A percentile compares a stretch with the other conserved stretches of the same genome.
These are phyloP conservation scores for Cytidiella melzeri DNA, from an alignment of 768 basidiomycete genomes.

Conservation along the genomic window DNA sequence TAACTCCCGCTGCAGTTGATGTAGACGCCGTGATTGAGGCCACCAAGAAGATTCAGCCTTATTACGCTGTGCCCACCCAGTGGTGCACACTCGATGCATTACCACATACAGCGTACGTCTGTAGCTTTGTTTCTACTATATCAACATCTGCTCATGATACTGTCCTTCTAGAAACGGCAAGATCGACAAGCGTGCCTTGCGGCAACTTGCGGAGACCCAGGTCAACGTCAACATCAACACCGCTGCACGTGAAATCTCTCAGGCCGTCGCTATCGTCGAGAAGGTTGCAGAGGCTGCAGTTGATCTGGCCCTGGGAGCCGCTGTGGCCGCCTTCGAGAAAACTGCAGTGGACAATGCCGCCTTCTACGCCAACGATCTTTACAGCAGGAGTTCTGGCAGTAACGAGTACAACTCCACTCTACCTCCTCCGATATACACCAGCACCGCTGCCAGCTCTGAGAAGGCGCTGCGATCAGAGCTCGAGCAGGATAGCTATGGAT, in stretches of 20 bases:
- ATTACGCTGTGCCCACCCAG: conserved; percentile 51
- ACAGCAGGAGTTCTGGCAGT: conserved; percentile 16
- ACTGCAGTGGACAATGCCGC: conserved; percentile 8
- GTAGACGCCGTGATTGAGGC: conserved; percentile 36
- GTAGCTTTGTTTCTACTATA: neutral
- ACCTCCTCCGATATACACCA: conserved; percentile 24
- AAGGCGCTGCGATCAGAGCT: conserved; percentile 18
- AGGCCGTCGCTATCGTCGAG: neutral
- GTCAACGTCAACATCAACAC: neutral
- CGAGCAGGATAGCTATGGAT: conserved; percentile 26
- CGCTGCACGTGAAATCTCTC: neutral
- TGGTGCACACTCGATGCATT: conserved; percentile 39
- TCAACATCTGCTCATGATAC: neutral
- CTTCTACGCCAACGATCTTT: conserved; percentile 17
- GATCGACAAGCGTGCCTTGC: conserved; percentile 42
- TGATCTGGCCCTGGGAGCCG: neutral
- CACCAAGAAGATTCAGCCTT: conserved; percentile 48
- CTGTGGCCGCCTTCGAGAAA: conserved; percentile 17
- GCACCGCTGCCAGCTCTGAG: conserved; percentile 26
- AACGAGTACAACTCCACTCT: conserved; percentile 17
- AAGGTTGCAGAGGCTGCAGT: neutral
- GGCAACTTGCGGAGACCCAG: conserved; percentile 23
- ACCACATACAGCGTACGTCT: conserved; percentile 45
- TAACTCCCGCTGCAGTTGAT: conserved; percentile 34
- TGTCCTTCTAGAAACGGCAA: conserved; percentile 29